Evolutionary conservation across 139 green algal species (phyloP).

Genomic region (Monoraphidium neglectum): DNA sequence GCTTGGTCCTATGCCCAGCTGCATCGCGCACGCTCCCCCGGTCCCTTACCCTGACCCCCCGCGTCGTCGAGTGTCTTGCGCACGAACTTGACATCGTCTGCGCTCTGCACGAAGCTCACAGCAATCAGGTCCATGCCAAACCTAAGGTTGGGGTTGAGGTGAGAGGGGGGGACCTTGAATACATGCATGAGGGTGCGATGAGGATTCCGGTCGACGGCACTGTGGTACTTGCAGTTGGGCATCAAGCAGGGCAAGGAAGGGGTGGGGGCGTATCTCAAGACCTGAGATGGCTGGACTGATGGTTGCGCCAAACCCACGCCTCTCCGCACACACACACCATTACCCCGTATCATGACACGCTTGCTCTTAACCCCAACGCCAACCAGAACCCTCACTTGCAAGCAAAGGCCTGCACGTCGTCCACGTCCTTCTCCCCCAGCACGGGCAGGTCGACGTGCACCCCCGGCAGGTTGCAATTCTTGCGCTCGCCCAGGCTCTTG

Average conservation of each 20-base stretch:
- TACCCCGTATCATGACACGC: not conserved
- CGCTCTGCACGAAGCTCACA: conserved; percentile 51
- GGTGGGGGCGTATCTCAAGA: too few relatives aligned
- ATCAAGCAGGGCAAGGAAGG: too few relatives aligned
- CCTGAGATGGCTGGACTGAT: too few relatives aligned
- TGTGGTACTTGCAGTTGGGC: too few relatives aligned
- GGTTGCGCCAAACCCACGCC: too few relatives aligned
- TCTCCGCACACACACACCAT: not conserved
- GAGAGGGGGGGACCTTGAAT: too few relatives aligned
- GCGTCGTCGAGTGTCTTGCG: conserved; percentile 51
- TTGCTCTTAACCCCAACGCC: conserved; percentile 43
- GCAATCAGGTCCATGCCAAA: conserved; percentile 69
- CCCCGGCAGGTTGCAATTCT: conserved; percentile 85
- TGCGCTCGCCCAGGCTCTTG: conserved; percentile 67
- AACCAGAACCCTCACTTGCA: conserved; percentile 27
- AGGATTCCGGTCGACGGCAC: too few relatives aligned
- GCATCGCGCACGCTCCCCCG: too few relatives aligned
- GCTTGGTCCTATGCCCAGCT: too few relatives aligned
- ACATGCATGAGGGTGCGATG: too few relatives aligned
- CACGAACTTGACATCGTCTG: conserved; percentile 55
- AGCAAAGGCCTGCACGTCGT: conserved; percentile 63
- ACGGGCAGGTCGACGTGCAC: conserved; percentile 83
- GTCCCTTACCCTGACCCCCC: conserved; percentile 21
- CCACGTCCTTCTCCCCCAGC: conserved; percentile 62
- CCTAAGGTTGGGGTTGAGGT: conserved; percentile 8